phyloP scores from a whole-genome alignment of 2,329 filamentous ascomycete species.

The Fusarium sp. region DNA sequence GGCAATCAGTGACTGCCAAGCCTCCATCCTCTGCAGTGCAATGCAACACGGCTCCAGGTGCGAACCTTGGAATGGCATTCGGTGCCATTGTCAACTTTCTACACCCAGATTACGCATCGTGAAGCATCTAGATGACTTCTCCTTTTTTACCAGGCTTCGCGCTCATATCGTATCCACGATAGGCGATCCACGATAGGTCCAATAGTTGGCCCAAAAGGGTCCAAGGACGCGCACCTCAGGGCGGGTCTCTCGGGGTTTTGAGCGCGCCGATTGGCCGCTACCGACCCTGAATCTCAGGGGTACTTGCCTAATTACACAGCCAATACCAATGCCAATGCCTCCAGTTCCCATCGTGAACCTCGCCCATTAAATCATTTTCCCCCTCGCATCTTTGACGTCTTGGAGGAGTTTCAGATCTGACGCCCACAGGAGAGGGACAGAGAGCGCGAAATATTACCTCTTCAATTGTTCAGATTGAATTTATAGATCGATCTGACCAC shows the following conservation, averaged over 20 bases:
- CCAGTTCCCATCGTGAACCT: background rate
- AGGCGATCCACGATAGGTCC: conserved; percentile 7
- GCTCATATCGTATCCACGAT: conserved; percentile 9
- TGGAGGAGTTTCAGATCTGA: conserved; percentile 4
- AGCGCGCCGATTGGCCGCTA: conserved; percentile 1
- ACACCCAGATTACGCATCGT: background rate
- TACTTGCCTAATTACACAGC: conserved; percentile 4
- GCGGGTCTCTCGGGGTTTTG: conserved; percentile 7
- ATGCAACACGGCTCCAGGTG: background rate
- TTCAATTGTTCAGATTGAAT: background rate
- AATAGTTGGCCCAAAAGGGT: conserved; percentile 22
- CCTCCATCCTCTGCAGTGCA: conserved; percentile 7
- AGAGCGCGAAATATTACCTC: background rate
- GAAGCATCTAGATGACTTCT: background rate
- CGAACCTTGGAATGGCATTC: background rate
- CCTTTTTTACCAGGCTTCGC: background rate
- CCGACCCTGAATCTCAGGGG: conserved; percentile 16
- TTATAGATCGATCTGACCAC: background rate
- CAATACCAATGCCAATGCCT: background rate
- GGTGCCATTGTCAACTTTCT: background rate
- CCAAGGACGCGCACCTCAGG: conserved; percentile 21
- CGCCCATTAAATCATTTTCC: conserved; percentile 2
- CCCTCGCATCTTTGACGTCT: conserved; percentile 5
- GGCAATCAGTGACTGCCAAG: background rate
- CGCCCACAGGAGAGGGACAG: background rate